A percentile compares a stretch with the other conserved stretches of the same genome.
Conservation (phyloP, 2,329 filamentous ascomycete genomes). For the Dothidotthia symphoricarpi region DNA sequence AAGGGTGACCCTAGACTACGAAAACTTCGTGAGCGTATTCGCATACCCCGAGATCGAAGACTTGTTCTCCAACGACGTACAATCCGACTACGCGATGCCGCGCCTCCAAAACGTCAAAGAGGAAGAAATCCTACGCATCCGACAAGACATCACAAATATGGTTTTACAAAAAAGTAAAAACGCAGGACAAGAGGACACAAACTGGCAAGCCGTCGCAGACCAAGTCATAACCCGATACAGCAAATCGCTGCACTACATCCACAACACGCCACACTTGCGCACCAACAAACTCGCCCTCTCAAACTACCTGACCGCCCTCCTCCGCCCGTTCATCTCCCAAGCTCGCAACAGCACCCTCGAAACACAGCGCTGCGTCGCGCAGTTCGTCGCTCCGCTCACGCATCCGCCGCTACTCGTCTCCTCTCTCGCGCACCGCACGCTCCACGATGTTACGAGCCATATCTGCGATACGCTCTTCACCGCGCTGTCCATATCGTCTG, state of each 20-base stretch:
- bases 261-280: constrained; percentile 14
- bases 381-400: constrained; percentile 37
- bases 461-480: constrained; percentile 39
- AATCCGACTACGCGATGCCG: constrained; percentile 34
- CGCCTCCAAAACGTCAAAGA: constrained; percentile 41
- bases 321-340: constrained; percentile 42
- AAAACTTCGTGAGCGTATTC: constrained; percentile 51
- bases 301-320: constrained; percentile 24
- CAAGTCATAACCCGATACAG: constrained; percentile 64
- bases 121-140: constrained; percentile 38
- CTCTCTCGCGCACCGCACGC: constrained; percentile 30
- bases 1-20: constrained; percentile 49
- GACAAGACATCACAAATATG: constrained; percentile 48
- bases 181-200: constrained; percentile 10
- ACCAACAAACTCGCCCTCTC: constrained; percentile 20
- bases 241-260: constrained; percentile 50
- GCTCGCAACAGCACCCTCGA: constrained; percentile 42
- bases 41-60: constrained; percentile 39
- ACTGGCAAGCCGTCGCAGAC: constrained; percentile 70
- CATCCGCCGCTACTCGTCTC: constrained; percentile 12
- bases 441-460: constrained; percentile 29
- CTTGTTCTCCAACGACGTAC: constrained; percentile 40
- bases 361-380: constrained; percentile 49
- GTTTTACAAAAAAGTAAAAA: constrained; percentile 34
- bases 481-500: constrained; percentile 16